These are phyloP conservation scores for Oxytropis ochrocephala DNA, from an alignment of 306 rosid species.

Conservation along the genomic window DNA sequence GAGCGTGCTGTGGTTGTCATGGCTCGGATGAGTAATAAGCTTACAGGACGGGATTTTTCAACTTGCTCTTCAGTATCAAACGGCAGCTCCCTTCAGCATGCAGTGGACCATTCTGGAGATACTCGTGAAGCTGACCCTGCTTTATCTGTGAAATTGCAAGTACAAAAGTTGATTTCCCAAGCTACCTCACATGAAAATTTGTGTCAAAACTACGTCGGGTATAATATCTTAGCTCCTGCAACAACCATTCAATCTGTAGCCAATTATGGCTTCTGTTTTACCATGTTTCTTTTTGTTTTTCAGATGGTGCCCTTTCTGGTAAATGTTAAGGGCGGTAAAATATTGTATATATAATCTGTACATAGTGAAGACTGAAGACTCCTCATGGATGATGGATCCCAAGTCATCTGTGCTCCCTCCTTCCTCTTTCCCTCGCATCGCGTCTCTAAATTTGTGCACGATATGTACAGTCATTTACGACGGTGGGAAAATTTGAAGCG, in stretches of 20 bases:
- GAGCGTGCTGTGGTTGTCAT: conserved; percentile 97
- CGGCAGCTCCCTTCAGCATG: conserved; percentile 49
- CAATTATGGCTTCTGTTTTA: not conserved
- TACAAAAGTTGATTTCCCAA: conserved; percentile 76
- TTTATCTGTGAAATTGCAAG: conserved; percentile 82
- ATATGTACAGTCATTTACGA: conserved; percentile 15
- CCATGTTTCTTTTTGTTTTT: not conserved
- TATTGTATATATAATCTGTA: conserved; percentile 38
- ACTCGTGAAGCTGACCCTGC: conserved; percentile 85
- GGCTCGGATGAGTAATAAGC: conserved; percentile 96
- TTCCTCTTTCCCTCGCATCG: not conserved
- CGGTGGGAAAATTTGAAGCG: not conserved
- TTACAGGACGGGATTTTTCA: conserved; percentile 95
- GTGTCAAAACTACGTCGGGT: conserved; percentile 99
- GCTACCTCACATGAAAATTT: conserved; percentile 86
- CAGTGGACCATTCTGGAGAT: conserved; percentile 75
- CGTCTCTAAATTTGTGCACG: not conserved
- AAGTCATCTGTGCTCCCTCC: not conserved
- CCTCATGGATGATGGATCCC: not conserved
- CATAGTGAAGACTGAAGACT: conserved; percentile 24
- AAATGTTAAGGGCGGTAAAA: conserved; percentile 21
- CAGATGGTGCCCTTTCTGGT: conserved; percentile 99
- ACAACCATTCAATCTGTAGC: not conserved
- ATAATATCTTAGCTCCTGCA: conserved; percentile 23
- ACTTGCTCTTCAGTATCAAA: conserved; percentile 50